Evolutionary conservation across 2,329 filamentous ascomycete genomes (phyloP).

Genomic region (Talaromyces sp.): DNA sequence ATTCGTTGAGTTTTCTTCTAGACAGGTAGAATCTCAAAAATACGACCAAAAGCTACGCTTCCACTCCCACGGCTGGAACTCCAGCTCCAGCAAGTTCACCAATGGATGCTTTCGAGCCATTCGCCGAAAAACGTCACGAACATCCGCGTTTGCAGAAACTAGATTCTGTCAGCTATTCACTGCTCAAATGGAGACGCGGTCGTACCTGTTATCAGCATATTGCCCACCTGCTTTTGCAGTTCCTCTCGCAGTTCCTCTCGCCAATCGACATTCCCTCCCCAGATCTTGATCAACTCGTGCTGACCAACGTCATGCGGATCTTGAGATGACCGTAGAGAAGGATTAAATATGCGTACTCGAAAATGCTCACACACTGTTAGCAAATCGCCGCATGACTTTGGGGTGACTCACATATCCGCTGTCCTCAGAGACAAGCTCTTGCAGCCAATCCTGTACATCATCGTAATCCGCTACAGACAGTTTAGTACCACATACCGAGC

Average conservation of each 20-base stretch:
- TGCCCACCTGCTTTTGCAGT: constrained; percentile 16
- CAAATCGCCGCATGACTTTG: not conserved
- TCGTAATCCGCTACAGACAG: constrained; percentile 19
- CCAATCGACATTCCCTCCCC: constrained; percentile 18
- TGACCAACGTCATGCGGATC: constrained; percentile 18
- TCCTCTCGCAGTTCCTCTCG: constrained; percentile 18
- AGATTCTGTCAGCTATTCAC: constrained; percentile 9
- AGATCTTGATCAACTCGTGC: constrained; percentile 22
- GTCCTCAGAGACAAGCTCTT: constrained; percentile 22
- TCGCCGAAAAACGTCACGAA: constrained; percentile 18
- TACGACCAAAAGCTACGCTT: constrained; percentile 15
- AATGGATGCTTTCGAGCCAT: constrained; percentile 17
- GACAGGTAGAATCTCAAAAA: not conserved
- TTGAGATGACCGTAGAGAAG: constrained; percentile 1
- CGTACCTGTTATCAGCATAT: constrained; percentile 19
- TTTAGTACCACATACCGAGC: not conserved
- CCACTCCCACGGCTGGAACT: constrained; percentile 24
- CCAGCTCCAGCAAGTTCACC: constrained; percentile 23
- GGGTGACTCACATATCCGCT: constrained; percentile 21
- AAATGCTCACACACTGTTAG: constrained; percentile 14
- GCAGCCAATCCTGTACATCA: constrained; percentile 21
- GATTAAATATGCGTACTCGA: constrained; percentile 19
- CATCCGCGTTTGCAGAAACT: constrained; percentile 19
- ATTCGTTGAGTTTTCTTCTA: not conserved
- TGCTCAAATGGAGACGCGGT: not conserved